Evolutionary conservation across 1,284 basidiomycete species (phyloP), one percentile per base, ranked within the genome.

Genomic region (Caloboletus inedulis): DNA sequence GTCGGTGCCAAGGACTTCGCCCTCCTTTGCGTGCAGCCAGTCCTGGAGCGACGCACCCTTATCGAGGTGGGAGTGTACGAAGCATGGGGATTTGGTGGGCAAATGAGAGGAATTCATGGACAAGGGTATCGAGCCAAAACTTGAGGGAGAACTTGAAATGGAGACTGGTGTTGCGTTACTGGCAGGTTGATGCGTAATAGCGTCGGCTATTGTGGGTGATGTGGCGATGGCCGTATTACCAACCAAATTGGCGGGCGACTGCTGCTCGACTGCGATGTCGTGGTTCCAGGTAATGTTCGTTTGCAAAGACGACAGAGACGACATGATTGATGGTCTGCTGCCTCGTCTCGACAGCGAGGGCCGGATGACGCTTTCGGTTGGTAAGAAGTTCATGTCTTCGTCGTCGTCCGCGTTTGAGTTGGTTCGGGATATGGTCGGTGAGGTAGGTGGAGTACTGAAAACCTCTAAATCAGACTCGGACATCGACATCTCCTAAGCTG

Each of bases 31-130:
- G 52, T 76, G 75, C 41, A 89, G 72, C 81, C 85, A 90, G 56
- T 89, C 85, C 35, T 80, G 77, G 51, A 91, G 75, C 8, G 86
- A 85, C 8, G 80, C 82, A 30, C 82, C 82, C 67, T 89, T 83
- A 69, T 91, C 88, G 49, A 94, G 84, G 59, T 89, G 81, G 0
- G 88, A 91, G 71, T 94, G 91, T 21, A 94, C 81, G 66, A 92
- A 92, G 66, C 89, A 94, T n/a, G 89, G 90, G 0, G 88, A 90
- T 43, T 77, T 74, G 51, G 75, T 70, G n/a, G 78, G 68, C 3
- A 57, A 29, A 40, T 54, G 55, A 21, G 57, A 60, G 3, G 66
- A 23, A 48, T 71, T 51, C 65, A 70, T 61, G 60, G 72, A 47
- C 67, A 62, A 62, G 69, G 65, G 62, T 68, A 65, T 69, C 62